Evolutionary conservation across 2,329 filamentous ascomycete genomes (phyloP).

Genomic region (Neopestalotiopsis sp.): DNA sequence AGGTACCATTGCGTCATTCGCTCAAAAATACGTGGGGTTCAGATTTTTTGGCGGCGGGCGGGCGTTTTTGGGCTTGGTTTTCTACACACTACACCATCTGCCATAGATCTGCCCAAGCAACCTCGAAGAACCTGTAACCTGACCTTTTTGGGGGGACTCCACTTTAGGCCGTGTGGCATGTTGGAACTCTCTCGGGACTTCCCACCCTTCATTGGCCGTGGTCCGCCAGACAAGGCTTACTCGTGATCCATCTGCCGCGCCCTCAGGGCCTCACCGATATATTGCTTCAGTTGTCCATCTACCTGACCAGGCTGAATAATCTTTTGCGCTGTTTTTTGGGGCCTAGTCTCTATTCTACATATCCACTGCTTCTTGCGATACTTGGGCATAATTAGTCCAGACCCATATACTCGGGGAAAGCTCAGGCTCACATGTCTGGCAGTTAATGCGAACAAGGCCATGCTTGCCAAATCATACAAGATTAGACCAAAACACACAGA

Average conservation of each 20-base stretch:
- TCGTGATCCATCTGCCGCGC: background rate
- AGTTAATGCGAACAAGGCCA: background rate
- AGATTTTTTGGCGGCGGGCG: background rate
- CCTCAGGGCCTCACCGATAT: background rate
- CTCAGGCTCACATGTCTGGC: background rate
- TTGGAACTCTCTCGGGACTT: background rate
- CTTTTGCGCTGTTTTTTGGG: background rate
- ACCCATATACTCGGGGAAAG: background rate
- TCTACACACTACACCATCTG: background rate
- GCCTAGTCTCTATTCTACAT: background rate
- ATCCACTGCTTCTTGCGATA: background rate
- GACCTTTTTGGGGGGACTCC: background rate
- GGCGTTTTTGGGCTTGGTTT: background rate
- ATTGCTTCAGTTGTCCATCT: background rate
- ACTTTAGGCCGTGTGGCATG: background rate
- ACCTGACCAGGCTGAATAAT: background rate
- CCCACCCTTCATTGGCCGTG: background rate
- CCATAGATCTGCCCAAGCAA: no score
- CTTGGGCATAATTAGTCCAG: background rate
- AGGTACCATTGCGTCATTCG: background rate
- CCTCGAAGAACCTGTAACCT: background rate
- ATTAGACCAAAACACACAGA: background rate
- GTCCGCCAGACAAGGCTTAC: background rate
- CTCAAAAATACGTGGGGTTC: background rate
- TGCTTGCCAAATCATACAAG: background rate